These are phyloP conservation scores for Suhomyces pyralidae DNA, from an alignment of 805 yeast genomes.

Conservation along the genomic window DNA sequence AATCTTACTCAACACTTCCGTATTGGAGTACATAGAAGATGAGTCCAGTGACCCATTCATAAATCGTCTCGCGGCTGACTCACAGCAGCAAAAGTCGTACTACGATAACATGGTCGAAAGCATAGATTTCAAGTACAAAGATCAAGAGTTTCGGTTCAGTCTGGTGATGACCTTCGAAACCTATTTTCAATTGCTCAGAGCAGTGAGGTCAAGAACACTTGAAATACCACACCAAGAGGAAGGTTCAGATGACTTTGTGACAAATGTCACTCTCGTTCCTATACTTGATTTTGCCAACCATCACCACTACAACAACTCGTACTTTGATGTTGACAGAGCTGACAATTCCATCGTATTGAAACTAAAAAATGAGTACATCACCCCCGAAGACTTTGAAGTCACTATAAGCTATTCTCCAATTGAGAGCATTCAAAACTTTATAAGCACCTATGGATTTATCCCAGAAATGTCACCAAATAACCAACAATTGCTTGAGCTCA, in stretches of 20 bases:
- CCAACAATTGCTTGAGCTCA: constrained; percentile 13
- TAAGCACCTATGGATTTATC: constrained; percentile 30
- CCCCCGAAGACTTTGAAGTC: constrained; percentile 15
- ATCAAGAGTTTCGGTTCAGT: constrained; percentile 3
- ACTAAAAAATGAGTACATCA: constrained; percentile 2
- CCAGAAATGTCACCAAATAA: constrained; percentile 13
- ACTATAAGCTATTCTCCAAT: constrained; percentile 24
- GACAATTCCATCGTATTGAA: constrained; percentile 43
- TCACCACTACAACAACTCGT: constrained; percentile 45
- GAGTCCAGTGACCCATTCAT: constrained; percentile 8
- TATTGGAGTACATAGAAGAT: constrained; percentile 14
- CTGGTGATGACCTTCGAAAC: constrained; percentile 18
- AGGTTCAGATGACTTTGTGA: constrained; percentile 31
- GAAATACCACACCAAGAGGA: constrained; percentile 53
- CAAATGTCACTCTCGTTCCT: constrained; percentile 61
- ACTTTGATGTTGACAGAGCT: constrained; percentile 55
- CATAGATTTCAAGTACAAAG: background rate
- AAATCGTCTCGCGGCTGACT: constrained; percentile 2
- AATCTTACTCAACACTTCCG: constrained; percentile 27
- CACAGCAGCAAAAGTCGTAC: constrained; percentile 7
- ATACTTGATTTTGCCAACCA: constrained; percentile 69
- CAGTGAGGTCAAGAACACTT: constrained; percentile 56
- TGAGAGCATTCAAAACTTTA: constrained; percentile 23
- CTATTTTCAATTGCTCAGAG: constrained; percentile 34
- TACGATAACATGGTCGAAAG: constrained; percentile 8